Conservation (phyloP, 306 rosid genomes). For the Sphenostylis stenocarpa region DNA sequence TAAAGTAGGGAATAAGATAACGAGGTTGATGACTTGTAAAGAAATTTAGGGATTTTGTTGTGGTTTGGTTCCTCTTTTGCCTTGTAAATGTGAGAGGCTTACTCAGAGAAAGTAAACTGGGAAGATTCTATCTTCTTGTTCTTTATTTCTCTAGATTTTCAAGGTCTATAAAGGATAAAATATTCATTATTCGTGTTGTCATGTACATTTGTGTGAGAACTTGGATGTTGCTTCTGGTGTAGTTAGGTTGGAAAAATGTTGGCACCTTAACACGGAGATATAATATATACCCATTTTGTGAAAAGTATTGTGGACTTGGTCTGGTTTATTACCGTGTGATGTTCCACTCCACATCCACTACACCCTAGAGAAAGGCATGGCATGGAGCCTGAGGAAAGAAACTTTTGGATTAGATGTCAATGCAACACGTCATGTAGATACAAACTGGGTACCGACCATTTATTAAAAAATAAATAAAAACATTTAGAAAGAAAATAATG, state of each 20-base stretch:
- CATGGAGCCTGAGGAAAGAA: background rate
- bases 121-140: background rate
- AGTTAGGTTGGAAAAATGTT: background rate
- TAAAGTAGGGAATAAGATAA: conserved; percentile 23
- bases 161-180: background rate
- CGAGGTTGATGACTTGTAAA: conserved; percentile 26
- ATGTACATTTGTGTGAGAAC: background rate
- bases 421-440: no score
- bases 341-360: background rate
- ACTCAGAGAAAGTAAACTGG: conserved; percentile 8
- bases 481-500: no score
- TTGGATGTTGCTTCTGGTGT: background rate
- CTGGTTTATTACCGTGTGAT: background rate
- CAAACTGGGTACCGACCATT: no score
- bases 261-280: background rate
- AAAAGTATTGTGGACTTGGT: background rate
- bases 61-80: conserved; percentile 38
- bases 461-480: no score
- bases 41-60: conserved; percentile 14
- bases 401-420: no score
- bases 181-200: background rate
- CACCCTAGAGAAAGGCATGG: background rate
- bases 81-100: conserved; percentile 51
- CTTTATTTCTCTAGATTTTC: background rate
- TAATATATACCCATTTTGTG: background rate